Evolutionary conservation across 2,329 filamentous ascomycete genomes (phyloP), one percentile per base, ranked within the genome.

Genomic region (Claviceps lovelessii): DNA sequence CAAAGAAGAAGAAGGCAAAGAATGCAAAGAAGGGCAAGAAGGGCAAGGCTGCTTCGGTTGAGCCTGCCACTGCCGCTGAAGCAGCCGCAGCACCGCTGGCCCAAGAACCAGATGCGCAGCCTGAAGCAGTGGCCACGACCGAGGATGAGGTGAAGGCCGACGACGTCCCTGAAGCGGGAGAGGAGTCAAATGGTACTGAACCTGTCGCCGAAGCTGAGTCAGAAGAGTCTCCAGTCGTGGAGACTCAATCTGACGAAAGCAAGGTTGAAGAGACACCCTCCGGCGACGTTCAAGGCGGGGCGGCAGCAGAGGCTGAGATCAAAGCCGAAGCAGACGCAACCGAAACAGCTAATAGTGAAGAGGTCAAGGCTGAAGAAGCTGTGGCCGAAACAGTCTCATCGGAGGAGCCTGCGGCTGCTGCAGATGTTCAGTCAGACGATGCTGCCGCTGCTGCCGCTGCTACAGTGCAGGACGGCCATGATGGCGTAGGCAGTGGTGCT

Each of bases 1-100:
- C 48, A 39, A 58, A 55, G n/a, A 64, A 64, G 58, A 65, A 62
- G 58, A 58, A 58, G 48, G 52, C 33, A 31, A 65, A 63, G 60
- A 59, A 57, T 47, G 54, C n/a, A n/a, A 64, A 62, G 54, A 62
- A 61, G 53, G 56, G 61, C n/a, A 60, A 63, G 47, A 55, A 59
- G 41, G 58, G 31, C 15, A 58, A 58, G 31, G 31, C 11, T 19
- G 46, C 29, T 8, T 29, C 41, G 29, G 47, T 33, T n/a, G 52
- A 23, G 8, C n/a, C 46, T 19, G 19, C 47, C 1, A 15, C 54
- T 8, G 42, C 23, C n/a, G 44, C 41, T 5, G 11, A 19, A 29
- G 42, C n/a, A 29, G n/a, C 23, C 23, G 23, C 10, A 4, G 19
- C 15, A 3, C 10, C n/a, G 17, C 2, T 17, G 5, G 10, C 29